Evolutionary conservation across 1,284 basidiomycete genomes (phyloP).

Genomic region (Apiotrichum gamsii): DNA sequence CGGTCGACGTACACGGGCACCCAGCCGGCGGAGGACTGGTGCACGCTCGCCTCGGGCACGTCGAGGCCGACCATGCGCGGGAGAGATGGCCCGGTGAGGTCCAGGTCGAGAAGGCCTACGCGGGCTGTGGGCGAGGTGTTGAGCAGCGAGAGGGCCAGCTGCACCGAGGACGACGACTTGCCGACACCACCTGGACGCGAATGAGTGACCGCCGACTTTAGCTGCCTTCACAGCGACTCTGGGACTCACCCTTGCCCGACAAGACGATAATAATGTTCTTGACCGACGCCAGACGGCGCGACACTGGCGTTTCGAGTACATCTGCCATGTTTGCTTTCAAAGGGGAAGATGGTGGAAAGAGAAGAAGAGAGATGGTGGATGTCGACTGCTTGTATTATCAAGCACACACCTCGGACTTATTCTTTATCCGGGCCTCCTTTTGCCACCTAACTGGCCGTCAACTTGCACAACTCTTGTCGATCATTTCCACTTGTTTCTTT

Average conservation of each 20-base stretch:
- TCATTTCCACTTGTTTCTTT: too few species aligned
- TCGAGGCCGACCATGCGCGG: constrained; percentile 96
- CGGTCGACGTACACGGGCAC: constrained; percentile 91
- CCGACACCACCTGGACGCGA: constrained; percentile 72
- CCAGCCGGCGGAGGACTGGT: constrained; percentile 94
- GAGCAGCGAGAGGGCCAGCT: constrained; percentile 83
- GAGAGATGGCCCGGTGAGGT: constrained; percentile 93
- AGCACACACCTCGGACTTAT: too few species aligned
- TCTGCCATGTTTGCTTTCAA: constrained; percentile 31
- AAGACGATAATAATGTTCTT: constrained; percentile 88
- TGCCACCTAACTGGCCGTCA: too few species aligned
- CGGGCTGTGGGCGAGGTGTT: constrained; percentile 54
- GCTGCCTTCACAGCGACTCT: not conserved
- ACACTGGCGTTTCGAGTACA: constrained; percentile 52
- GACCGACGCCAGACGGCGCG: constrained; percentile 61
- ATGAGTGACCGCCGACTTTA: not conserved
- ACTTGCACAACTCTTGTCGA: too few species aligned
- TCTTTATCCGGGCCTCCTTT: too few species aligned
- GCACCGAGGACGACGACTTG: constrained; percentile 90
- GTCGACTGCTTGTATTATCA: too few species aligned
- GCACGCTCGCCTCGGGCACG: constrained; percentile 56
- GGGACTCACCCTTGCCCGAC: constrained; percentile 64
- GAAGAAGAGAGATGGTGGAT: not conserved
- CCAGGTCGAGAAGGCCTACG: constrained; percentile 90
- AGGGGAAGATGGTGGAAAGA: not conserved